Conservation (phyloP, 176 grass and related monocot species). For the Musa schizocarpa region DNA sequence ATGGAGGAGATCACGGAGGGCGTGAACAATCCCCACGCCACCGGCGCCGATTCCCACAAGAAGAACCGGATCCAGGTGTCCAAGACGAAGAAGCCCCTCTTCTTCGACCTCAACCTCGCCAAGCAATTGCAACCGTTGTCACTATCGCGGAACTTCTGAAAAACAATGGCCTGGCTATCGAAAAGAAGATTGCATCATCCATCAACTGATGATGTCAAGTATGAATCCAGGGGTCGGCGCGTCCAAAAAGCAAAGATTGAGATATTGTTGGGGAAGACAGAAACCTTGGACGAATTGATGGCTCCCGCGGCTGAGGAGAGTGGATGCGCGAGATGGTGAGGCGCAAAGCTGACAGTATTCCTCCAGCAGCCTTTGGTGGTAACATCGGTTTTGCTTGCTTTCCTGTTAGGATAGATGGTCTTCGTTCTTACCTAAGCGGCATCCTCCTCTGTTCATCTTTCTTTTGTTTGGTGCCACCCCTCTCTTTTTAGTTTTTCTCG, state of each 20-base stretch:
- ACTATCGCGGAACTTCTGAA: constrained; percentile 90
- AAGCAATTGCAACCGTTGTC: constrained; percentile 90
- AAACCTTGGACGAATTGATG: constrained; percentile 88
- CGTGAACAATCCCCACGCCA: not conserved
- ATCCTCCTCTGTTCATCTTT: too few relatives aligned
- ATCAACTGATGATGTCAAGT: constrained; percentile 71
- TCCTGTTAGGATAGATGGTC: too few relatives aligned
- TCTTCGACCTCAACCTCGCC: constrained; percentile 85
- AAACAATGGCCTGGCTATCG: constrained; percentile 84
- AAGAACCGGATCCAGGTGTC: constrained; percentile 93
- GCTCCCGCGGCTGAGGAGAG: constrained; percentile 53
- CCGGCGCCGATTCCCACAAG: not conserved
- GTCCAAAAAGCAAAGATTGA: constrained; percentile 44
- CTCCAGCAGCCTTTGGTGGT: too few relatives aligned
- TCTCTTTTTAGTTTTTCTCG: too few relatives aligned
- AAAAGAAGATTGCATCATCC: constrained; percentile 72
- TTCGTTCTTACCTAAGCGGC: too few relatives aligned
- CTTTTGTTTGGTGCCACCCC: too few relatives aligned
- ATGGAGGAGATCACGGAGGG: not conserved
- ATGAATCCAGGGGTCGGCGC: not conserved
- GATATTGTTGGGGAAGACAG: constrained; percentile 67
- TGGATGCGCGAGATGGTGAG: constrained; percentile 22
- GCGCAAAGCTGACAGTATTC: constrained; percentile 48
- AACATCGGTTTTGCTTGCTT: too few relatives aligned
- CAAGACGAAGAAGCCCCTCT: constrained; percentile 90